phyloP scores from a whole-genome alignment of 257 asterid species.

The Scutellaria baicalensis region DNA sequence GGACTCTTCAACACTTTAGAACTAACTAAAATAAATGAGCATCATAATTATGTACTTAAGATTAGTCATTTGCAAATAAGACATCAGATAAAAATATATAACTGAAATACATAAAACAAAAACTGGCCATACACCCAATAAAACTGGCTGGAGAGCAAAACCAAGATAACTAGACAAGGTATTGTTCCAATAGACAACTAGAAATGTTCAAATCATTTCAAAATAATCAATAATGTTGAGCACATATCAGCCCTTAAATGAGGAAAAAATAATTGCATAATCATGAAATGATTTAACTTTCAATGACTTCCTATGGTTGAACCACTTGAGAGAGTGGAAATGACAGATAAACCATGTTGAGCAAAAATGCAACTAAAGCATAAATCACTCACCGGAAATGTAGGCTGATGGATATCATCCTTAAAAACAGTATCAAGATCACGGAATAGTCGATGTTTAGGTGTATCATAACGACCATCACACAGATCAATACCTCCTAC shows the following conservation, averaged over 20 bases:
- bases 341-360: neutral
- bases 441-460: constrained; percentile 65
- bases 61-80: neutral
- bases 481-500: constrained; percentile 93
- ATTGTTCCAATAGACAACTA: neutral
- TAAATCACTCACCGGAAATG: constrained; percentile 58
- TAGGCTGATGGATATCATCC: constrained; percentile 86
- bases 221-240: neutral
- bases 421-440: constrained; percentile 62
- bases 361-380: neutral
- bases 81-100: neutral
- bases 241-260: neutral
- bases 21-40: neutral
- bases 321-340: neutral
- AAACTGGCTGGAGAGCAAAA: neutral
- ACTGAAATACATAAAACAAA: neutral
- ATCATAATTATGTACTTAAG: neutral
- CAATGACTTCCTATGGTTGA: neutral
- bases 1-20: neutral
- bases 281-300: neutral
- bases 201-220: neutral
- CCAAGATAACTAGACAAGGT: neutral
- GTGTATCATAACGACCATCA: constrained; percentile 97
- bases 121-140: neutral
- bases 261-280: neutral